Base-by-base conservation (phyloP, 306 rosid species). In the Quercus variabilis region DNA sequence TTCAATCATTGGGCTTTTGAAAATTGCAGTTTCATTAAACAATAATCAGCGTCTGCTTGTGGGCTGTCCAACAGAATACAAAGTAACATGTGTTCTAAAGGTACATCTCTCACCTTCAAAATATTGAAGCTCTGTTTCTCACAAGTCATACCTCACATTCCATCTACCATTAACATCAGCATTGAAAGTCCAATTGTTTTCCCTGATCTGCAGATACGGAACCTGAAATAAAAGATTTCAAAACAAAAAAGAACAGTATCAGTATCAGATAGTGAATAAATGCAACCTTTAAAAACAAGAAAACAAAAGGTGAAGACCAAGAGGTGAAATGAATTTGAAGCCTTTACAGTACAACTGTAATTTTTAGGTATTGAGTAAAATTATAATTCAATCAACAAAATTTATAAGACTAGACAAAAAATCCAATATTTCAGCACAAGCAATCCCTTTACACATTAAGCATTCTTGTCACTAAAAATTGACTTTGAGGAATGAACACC, bases 131-230 rank as follows among this genome's bases (percentile, higher is more conserved):
- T 55, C 74, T 7, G 13, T 78, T 78, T 78, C 91, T 93, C 80
- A 96, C 83, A 96, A 79, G 76, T 93, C 97, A 83, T 62, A 91
- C 85, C 97, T 93, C 85, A 96, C 89, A 56, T 87, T 90, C 99
- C 99, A 96, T 87, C 87, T 88, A 71, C 99, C 98, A 78, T 90
- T 90, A 82, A 87, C 76, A 80, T 96, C 90, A 1, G 90, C 91
- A 82, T 91, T 96, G 26, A 93, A 64, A 8, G 96, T 87, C 99
- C 97, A 96, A 82, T 93, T 96, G 78, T 96, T 96, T 89, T 96
- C 99, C 86, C 96, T 93, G 80, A 96, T 78, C 96, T 96, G 98
- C 81, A 90, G n/a, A 81, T 96, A 96, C 23, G 98, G 98, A 81
- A 91, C 89, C 99, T 96, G 91, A 71, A 72, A 79, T 71, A 79